Evolutionary conservation across 768 basidiomycete genomes (phyloP).

Genomic region (Chlorophyllum brunneum): DNA sequence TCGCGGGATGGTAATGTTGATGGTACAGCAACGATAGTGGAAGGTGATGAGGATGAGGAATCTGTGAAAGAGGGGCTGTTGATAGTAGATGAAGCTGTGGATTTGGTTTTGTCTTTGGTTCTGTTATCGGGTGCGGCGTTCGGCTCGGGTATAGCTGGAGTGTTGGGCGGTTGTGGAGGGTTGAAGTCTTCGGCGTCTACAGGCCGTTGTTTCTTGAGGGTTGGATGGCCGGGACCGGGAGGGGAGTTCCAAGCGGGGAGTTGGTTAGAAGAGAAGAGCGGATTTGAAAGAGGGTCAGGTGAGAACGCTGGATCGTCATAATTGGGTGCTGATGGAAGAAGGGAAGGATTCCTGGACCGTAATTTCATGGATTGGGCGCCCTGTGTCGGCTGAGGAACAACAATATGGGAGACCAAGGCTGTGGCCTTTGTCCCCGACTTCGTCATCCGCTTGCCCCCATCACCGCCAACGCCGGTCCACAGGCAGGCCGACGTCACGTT

Average conservation of each 20-base stretch:
- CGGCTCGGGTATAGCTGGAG: constrained; percentile 12
- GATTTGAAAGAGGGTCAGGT: constrained; percentile 48
- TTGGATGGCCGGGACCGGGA: constrained; percentile 30
- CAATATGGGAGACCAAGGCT: constrained; percentile 8
- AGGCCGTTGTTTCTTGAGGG: constrained; percentile 21
- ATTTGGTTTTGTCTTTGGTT: constrained; percentile 25
- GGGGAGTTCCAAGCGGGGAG: constrained; percentile 21
- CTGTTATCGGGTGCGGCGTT: constrained; percentile 11
- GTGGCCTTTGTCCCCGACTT: not conserved
- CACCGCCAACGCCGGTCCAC: not conserved
- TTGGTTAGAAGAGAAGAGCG: constrained; percentile 32
- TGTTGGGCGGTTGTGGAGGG: constrained; percentile 6
- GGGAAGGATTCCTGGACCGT: constrained; percentile 18
- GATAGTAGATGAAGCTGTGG: constrained; percentile 23
- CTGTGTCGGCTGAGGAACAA: not conserved
- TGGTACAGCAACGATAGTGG: constrained; percentile 13
- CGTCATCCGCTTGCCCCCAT: not conserved
- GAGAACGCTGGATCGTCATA: constrained; percentile 60
- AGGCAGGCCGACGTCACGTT: constrained; percentile 9
- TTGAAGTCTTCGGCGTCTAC: constrained; percentile 9
- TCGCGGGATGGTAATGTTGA: not conserved
- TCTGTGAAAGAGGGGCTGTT: constrained; percentile 1
- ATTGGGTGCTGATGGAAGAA: constrained; percentile 23
- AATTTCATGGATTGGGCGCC: constrained; percentile 1
- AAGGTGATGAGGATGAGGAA: constrained; percentile 16